phyloP scores from a whole-genome alignment of 2,329 filamentous ascomycete species.

The Penicillium sp. region DNA sequence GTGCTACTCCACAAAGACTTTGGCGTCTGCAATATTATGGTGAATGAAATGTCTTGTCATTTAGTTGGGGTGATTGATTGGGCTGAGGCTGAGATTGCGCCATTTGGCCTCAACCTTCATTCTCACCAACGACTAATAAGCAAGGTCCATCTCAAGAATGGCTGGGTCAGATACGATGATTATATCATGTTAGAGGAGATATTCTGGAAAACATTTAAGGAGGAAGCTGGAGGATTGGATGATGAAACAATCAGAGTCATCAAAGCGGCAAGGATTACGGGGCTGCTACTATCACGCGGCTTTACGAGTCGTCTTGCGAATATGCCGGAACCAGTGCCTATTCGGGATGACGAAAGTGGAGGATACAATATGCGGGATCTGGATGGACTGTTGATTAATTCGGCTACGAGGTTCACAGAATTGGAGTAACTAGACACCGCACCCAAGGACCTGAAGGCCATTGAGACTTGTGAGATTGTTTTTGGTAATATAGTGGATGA shows the following conservation, averaged over 20 bases:
- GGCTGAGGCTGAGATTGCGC: conserved; percentile 39
- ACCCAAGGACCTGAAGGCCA: no score
- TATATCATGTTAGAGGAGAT: conserved; percentile 24
- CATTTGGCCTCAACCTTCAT: conserved; percentile 40
- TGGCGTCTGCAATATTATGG: conserved; percentile 38
- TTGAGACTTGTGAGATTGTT: no score
- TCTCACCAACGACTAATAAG: conserved; percentile 32
- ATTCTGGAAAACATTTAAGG: conserved; percentile 34
- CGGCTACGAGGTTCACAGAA: conserved; percentile 24
- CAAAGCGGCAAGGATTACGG: conserved; percentile 31
- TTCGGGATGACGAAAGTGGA: conserved; percentile 33
- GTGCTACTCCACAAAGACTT: conserved; percentile 41
- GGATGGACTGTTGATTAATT: conserved; percentile 37
- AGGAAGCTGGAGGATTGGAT: conserved; percentile 27
- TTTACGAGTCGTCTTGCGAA: conserved; percentile 41
- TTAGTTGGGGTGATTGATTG: conserved; percentile 42
- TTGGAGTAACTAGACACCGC: no score
- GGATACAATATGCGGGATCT: conserved; percentile 37
- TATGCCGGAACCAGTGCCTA: conserved; percentile 31
- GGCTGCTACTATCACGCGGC: conserved; percentile 32
- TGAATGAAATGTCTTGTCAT: conserved; percentile 35
- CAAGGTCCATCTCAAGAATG: conserved; percentile 34
- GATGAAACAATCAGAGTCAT: conserved; percentile 21
- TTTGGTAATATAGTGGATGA: no score
- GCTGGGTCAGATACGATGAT: conserved; percentile 34